Conservation (phyloP, 2,329 filamentous ascomycete species). For the Hypoxylon sp. region DNA sequence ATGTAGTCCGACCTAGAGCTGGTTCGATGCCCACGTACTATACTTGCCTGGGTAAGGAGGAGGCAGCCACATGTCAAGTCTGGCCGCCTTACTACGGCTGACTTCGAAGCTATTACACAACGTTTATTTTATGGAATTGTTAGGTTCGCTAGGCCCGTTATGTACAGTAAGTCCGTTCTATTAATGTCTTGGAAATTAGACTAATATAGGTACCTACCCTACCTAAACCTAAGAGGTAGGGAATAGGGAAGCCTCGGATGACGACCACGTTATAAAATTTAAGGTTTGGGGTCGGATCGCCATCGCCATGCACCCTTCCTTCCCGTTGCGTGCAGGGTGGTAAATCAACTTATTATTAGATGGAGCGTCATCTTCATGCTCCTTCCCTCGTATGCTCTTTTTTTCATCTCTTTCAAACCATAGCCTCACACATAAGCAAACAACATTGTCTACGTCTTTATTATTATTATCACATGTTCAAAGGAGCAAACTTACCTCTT, state of each 20-base stretch:
- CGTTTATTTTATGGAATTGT: constrained; percentile 10
- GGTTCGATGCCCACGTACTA: background rate
- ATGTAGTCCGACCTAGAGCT: constrained; percentile 1
- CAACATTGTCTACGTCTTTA: constrained; percentile 7
- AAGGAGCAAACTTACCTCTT: constrained; percentile 4
- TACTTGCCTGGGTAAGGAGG: constrained; percentile 6
- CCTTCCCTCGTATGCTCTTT: constrained; percentile 10
- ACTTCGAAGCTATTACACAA: constrained; percentile 18
- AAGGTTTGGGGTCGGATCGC: constrained; percentile 14
- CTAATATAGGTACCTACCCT: constrained; percentile 5
- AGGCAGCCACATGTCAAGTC: background rate
- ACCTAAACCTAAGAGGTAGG: background rate
- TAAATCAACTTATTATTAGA: constrained; percentile 27
- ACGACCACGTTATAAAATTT: constrained; percentile 30
- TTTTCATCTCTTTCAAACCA: constrained; percentile 1
- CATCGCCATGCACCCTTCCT: constrained; percentile 18
- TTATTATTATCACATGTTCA: background rate
- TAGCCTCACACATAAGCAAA: background rate
- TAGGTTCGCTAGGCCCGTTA: background rate
- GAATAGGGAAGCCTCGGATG: constrained; percentile 30
- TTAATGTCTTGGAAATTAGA: constrained; percentile 13
- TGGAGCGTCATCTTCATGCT: constrained; percentile 24
- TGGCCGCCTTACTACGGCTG: constrained; percentile 20
- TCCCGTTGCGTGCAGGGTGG: constrained; percentile 7
- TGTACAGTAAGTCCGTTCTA: constrained; percentile 18